These are phyloP conservation scores for Kingdonia uniflora DNA, from an alignment of 164 flowering plant species.

Conservation along the genomic window DNA sequence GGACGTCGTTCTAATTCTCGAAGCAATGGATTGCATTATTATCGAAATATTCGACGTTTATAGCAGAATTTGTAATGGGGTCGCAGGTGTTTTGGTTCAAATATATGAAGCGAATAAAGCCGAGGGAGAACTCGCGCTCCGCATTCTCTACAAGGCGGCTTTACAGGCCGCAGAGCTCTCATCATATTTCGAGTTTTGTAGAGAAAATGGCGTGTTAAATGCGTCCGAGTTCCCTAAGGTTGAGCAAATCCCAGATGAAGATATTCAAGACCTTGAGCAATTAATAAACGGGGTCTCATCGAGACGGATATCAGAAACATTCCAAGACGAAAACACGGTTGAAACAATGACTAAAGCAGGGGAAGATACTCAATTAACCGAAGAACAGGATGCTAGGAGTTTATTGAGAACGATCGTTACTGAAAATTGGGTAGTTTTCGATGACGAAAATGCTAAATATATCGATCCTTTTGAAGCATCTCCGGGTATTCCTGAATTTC, in stretches of 20 bases:
- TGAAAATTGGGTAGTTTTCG: conserved; percentile 60
- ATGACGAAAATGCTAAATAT: conserved; percentile 22
- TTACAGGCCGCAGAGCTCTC: conserved; percentile 42
- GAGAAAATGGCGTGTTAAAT: conserved; percentile 38
- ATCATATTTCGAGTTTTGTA: conserved; percentile 45
- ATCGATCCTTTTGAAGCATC: conserved; percentile 12
- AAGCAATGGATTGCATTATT: conserved; percentile 65
- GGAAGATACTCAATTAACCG: background rate
- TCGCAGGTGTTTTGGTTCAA: conserved; percentile 33
- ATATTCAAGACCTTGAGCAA: conserved; percentile 44
- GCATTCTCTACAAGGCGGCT: conserved; percentile 38
- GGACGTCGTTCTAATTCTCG: conserved; percentile 28
- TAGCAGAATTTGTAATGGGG: conserved; percentile 42
- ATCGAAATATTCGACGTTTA: conserved; percentile 69
- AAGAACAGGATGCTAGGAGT: conserved; percentile 6
- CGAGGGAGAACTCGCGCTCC: conserved; percentile 49
- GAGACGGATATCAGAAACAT: background rate
- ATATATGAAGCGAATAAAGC: conserved; percentile 27
- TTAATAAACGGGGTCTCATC: conserved; percentile 30
- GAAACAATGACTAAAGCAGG: background rate
- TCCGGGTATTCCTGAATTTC: conserved; percentile 8
- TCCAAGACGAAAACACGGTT: background rate
- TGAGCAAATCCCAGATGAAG: conserved; percentile 51
- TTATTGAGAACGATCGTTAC: conserved; percentile 34
- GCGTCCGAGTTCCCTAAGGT: conserved; percentile 39